Evolutionary conservation across 1,284 basidiomycete species (phyloP), one percentile per base, ranked within the genome.

Genomic region (Gymnopus androsaceus): DNA sequence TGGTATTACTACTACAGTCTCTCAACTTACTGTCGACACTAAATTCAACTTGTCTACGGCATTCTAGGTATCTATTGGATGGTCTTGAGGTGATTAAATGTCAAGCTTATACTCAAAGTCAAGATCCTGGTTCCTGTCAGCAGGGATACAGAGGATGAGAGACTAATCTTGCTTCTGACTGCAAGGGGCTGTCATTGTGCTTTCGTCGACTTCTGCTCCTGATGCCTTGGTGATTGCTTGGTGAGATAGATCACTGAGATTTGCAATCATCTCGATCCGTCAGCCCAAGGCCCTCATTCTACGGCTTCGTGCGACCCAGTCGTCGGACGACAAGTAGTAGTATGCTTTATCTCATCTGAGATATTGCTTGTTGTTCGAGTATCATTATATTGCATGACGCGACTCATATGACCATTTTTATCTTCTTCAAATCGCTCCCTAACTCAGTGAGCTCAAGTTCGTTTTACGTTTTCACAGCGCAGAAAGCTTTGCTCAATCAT

Each of bases 11-110:
- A 30, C 30, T 30, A n/a, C n/a, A 46, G 44, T 46, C 44, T 46
- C 44, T 46, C 42, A 25, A 44, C 21, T 25, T 44, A 4, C n/a
- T n/a, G n/a, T 33, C 30, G 44, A 17, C 44, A 42, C 33, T 36
- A 8, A 34, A 48, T 48, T 48, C 46, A 48, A 23, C 31, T 36
- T 36, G 30, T 48, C 46, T 48, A 48, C 46, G 46, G 46, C 46
- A 48, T 48, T 48, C 46, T 48, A 48, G 46, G 46, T 11, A 48
- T 48, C 14, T 31, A 17, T 31, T 46, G 30, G 28, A 7, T 37
- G 40, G 19, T 11, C 4, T 41, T 21, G 19, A n/a, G 15, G n/a
- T n/a, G n/a, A 37, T 37, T n/a, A 37, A 37, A 37, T n/a, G 25
- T 45, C 33, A 48, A 36, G 14, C 4, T 48, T 48, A 48, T 27